Percentiles rank a stretch among this genome's conserved stretches.
Evolutionary conservation across 2,329 filamentous ascomycete species (phyloP).

Genomic region (Aspergillus nomiae): DNA sequence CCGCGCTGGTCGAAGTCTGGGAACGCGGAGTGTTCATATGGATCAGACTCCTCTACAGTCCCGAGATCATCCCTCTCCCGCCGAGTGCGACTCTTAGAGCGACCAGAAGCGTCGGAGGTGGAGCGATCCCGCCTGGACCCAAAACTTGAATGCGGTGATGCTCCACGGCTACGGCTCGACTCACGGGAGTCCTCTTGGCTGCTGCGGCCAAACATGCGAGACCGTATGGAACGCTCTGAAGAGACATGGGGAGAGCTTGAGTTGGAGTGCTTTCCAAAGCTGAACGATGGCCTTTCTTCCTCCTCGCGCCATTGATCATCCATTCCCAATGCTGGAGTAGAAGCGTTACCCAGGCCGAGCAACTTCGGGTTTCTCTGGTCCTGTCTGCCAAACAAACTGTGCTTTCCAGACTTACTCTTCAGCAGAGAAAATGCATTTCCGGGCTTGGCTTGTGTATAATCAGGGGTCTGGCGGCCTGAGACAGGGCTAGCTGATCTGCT

Average conservation of each 20-base stretch:
- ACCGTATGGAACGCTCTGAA: slow-evolving; percentile 30
- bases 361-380: slow-evolving; percentile 45
- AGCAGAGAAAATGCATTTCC: slow-evolving; percentile 49
- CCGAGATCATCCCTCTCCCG: slow-evolving; percentile 59
- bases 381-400: slow-evolving; percentile 28
- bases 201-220: slow-evolving; percentile 30
- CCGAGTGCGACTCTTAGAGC: slow-evolving; percentile 56
- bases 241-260: slow-evolving; percentile 41
- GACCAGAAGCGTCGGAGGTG: slow-evolving; percentile 55
- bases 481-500: slow-evolving; percentile 48
- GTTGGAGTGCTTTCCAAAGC: slow-evolving; percentile 38
- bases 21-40: slow-evolving; percentile 27
- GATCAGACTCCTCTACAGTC: slow-evolving; percentile 50
- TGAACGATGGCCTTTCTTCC: slow-evolving; percentile 33
- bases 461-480: slow-evolving; percentile 37
- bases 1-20: slow-evolving; percentile 30
- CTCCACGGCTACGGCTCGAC: slow-evolving; percentile 37
- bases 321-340: slow-evolving; percentile 36
- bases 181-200: slow-evolving; percentile 40
- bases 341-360: slow-evolving; percentile 43
- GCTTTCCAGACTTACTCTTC: slow-evolving; percentile 44
- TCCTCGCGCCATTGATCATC: slow-evolving; percentile 43
- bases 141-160: slow-evolving; percentile 42
- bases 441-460: slow-evolving; percentile 32
- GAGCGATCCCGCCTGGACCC: slow-evolving; percentile 54